These are phyloP conservation scores for Phytophthora cajani DNA, from an alignment of 352 stramenopile genomes.

Conservation along the genomic window DNA sequence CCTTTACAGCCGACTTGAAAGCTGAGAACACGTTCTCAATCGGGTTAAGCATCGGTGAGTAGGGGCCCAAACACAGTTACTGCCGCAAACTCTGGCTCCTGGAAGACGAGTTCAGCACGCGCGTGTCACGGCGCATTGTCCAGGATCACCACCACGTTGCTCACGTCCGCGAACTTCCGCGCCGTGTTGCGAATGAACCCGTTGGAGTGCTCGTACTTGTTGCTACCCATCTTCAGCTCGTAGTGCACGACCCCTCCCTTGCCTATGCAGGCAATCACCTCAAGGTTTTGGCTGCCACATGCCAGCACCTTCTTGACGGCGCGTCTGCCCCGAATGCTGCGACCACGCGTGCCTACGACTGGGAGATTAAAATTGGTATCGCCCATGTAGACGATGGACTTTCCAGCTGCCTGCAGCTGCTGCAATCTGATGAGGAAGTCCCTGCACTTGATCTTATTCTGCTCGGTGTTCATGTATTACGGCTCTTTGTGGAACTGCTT, in stretches of 20 bases:
- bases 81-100: background rate
- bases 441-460: constrained; percentile 25
- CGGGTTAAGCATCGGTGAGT: background rate
- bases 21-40: constrained; percentile 7
- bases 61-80: background rate
- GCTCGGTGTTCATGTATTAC: constrained; percentile 6
- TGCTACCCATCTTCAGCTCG: background rate
- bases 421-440: constrained; percentile 9
- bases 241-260: background rate
- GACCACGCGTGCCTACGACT: background rate
- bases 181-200: background rate
- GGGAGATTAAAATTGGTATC: constrained; percentile 30
- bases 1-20: constrained; percentile 1
- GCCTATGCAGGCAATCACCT: background rate
- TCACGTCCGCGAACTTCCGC: background rate
- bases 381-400: constrained; percentile 22
- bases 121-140: constrained; percentile 6
- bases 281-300: background rate
- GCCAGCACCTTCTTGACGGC: constrained; percentile 1
- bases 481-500: background rate
- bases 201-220: background rate
- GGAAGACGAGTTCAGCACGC: background rate
- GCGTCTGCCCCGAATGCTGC: background rate
- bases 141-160: constrained; percentile 5
- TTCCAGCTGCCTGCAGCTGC: constrained; percentile 4